Conservation (phyloP, 1,284 basidiomycete genomes). For the Naganishia sp. region DNA sequence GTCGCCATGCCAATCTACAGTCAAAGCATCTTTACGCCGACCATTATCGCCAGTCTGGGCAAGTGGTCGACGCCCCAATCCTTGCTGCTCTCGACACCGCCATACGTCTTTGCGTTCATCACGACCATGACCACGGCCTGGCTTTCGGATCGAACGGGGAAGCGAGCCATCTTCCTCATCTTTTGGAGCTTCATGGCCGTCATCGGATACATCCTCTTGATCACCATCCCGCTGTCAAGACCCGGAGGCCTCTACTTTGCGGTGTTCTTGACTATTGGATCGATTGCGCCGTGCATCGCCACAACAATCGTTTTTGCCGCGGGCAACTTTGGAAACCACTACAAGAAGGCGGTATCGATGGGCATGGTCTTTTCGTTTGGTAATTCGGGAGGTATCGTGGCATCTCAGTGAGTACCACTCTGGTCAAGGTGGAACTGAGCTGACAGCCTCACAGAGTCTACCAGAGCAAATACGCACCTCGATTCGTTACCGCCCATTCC, state of each 20-base stretch:
- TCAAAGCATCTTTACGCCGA: slow-evolving; percentile 54
- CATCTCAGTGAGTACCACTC: slow-evolving; percentile 47
- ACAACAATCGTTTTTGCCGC: slow-evolving; percentile 56
- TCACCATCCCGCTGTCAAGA: slow-evolving; percentile 43
- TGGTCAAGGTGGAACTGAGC: slow-evolving; percentile 33
- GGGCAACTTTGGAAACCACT: slow-evolving; percentile 52
- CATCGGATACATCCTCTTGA: slow-evolving; percentile 55
- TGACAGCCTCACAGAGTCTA: slow-evolving; percentile 21
- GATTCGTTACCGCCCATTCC: slow-evolving; percentile 51
- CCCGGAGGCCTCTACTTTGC: slow-evolving; percentile 54
- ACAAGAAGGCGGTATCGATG: slow-evolving; percentile 50
- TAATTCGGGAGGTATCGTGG: slow-evolving; percentile 56
- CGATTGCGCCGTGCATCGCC: slow-evolving; percentile 54
- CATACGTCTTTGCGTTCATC: slow-evolving; percentile 57
- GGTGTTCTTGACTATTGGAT: slow-evolving; percentile 53
- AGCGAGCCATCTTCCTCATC: slow-evolving; percentile 55
- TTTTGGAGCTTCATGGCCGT: slow-evolving; percentile 52
- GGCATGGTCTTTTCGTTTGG: slow-evolving; percentile 57
- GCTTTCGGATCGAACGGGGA: slow-evolving; percentile 50
- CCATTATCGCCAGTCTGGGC: slow-evolving; percentile 54
- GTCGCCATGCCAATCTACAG: slow-evolving; percentile 53
- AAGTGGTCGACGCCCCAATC: slow-evolving; percentile 51
- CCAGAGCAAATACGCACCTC: slow-evolving; percentile 28
- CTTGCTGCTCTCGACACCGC: slow-evolving; percentile 53
- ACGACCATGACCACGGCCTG: slow-evolving; percentile 55